These are phyloP conservation scores for Flaveria linearis DNA, from an alignment of 129 eudicot species.

Conservation along the genomic window DNA sequence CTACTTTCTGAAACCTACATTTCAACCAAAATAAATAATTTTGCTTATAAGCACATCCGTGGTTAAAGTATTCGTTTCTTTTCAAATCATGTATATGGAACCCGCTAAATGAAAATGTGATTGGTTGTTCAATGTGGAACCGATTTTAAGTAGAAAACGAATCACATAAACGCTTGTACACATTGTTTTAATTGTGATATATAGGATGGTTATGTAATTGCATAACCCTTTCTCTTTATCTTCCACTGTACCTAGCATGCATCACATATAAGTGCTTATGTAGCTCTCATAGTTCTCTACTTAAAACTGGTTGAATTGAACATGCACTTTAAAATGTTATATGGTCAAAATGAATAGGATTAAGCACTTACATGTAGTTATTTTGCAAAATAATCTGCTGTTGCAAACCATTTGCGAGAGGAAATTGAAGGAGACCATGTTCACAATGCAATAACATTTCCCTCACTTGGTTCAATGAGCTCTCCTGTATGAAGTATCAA, in stretches of 20 bases:
- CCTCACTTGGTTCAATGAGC: constrained; percentile 72
- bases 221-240: too few species aligned
- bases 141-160: neutral
- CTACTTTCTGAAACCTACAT: constrained; percentile 51
- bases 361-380: constrained; percentile 52
- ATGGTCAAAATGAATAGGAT: neutral
- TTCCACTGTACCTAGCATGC: neutral
- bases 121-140: too few species aligned
- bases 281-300: neutral
- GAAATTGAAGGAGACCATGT: constrained; percentile 46
- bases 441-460: constrained; percentile 81
- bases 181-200: too few species aligned
- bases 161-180: too few species aligned
- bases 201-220: too few species aligned
- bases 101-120: too few species aligned
- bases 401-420: constrained; percentile 38
- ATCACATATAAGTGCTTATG: neutral
- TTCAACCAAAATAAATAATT: constrained; percentile 6
- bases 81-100: too few species aligned
- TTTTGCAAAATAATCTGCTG: constrained; percentile 34
- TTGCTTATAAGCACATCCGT: neutral
- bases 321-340: neutral
- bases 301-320: neutral
- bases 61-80: too few species aligned
- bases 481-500: constrained; percentile 49